Evolutionary conservation across 2,329 filamentous ascomycete species (phyloP).

Genomic region (Pestalotiopsis sp.): DNA sequence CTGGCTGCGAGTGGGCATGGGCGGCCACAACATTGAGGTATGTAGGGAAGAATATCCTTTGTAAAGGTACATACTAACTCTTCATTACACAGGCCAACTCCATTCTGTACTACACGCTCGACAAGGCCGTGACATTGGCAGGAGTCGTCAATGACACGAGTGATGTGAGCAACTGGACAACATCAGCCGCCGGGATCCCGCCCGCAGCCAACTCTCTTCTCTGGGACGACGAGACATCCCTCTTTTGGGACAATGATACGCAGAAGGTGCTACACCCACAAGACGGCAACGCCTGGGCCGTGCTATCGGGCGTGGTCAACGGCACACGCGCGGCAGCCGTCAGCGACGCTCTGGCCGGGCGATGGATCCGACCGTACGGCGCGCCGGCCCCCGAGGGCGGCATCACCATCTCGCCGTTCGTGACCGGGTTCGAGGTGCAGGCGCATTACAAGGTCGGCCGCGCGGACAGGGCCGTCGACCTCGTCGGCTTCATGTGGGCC

Average conservation of each 20-base stretch:
- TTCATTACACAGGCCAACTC: conserved; percentile 1
- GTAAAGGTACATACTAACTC: background rate
- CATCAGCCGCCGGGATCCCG: conserved; percentile 1
- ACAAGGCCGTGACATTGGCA: background rate
- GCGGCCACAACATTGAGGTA: conserved; percentile 11
- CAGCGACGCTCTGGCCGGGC: conserved; percentile 1
- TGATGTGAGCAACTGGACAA: conserved; percentile 4
- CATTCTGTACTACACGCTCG: conserved; percentile 1
- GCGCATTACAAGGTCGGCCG: conserved; percentile 9
- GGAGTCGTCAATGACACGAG: conserved; percentile 6
- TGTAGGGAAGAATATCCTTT: background rate
- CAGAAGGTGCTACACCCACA: conserved; percentile 1
- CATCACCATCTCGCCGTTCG: conserved; percentile 7
- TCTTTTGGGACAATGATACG: conserved; percentile 8
- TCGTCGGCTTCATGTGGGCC: conserved; percentile 4
- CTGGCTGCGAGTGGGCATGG: conserved; percentile 6
- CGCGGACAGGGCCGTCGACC: conserved; percentile 3
- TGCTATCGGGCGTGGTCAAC: background rate
- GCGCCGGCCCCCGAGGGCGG: conserved; percentile 6
- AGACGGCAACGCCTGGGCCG: conserved; percentile 6
- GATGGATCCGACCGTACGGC: conserved; percentile 3
- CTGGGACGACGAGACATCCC: background rate
- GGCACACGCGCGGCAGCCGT: background rate
- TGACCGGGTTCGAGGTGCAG: conserved; percentile 5
- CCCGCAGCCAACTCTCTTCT: conserved; percentile 2